These are phyloP conservation scores for Neurospora sp. DNA, from an alignment of 495 filamentous ascomycete species.

Conservation along the genomic window DNA sequence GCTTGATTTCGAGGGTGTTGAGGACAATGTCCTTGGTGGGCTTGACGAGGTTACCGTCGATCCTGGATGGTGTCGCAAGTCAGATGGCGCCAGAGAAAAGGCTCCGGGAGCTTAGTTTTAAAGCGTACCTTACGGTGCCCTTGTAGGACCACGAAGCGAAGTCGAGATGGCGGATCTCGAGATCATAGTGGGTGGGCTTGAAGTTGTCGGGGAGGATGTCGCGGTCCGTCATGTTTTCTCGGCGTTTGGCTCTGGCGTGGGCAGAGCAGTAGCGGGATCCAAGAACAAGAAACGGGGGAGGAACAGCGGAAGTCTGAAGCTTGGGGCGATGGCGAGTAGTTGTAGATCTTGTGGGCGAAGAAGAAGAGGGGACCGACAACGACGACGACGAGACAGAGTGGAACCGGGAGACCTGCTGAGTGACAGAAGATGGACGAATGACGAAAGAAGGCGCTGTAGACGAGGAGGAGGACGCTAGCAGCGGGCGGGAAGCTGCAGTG, in stretches of 20 bases:
- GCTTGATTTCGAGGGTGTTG: slow-evolving; percentile 58
- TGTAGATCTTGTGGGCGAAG: not conserved
- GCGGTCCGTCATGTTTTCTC: slow-evolving; percentile 38
- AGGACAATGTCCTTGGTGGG: slow-evolving; percentile 61
- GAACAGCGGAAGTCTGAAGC: not conserved
- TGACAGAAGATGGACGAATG: not conserved
- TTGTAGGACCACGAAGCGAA: slow-evolving; percentile 70
- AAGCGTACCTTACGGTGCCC: slow-evolving; percentile 56
- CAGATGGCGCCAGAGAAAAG: not conserved
- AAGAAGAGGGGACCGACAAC: not conserved
- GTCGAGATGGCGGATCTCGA: slow-evolving; percentile 74
- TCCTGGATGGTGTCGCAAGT: slow-evolving; percentile 17
- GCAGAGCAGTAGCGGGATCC: not conserved
- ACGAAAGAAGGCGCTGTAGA: slow-evolving; percentile 6
- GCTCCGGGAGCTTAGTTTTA: not conserved
- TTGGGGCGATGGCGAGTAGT: not conserved
- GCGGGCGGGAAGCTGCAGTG: not conserved
- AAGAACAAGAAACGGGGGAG: not conserved
- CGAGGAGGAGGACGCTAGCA: slow-evolving; percentile 2
- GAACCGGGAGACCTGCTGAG: not conserved
- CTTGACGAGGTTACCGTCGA: slow-evolving; percentile 48
- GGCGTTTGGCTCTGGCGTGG: slow-evolving; percentile 2
- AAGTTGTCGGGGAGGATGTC: slow-evolving; percentile 51
- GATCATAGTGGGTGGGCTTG: slow-evolving; percentile 76
- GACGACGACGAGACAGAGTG: not conserved